Percentiles rank a stretch among this genome's conserved stretches.
Evolutionary conservation across 805 yeast species (phyloP).

Genomic region (Ascoidea rubescens): DNA sequence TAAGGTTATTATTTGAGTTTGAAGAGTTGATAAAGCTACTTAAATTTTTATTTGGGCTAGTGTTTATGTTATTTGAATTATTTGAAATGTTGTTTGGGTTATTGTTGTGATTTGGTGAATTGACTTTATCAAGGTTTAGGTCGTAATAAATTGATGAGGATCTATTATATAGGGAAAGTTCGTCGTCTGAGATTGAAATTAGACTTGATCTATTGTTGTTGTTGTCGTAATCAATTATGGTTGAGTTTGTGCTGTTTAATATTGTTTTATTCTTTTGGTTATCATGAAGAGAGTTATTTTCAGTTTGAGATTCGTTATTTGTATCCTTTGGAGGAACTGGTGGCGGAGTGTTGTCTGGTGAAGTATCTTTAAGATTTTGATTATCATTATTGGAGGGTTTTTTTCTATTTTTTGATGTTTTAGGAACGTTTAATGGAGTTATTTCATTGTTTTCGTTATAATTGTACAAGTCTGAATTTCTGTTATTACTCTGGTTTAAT

Average conservation of each 20-base stretch:
- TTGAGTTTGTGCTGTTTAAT: not conserved
- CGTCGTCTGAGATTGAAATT: constrained; percentile 6
- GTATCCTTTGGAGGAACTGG: too few species aligned
- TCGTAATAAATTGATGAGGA: constrained; percentile 4
- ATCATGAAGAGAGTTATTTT: too few species aligned
- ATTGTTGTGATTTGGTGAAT: not conserved
- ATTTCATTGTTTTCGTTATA: not conserved
- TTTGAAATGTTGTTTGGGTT: not conserved
- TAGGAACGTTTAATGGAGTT: not conserved
- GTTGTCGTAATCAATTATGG: not conserved
- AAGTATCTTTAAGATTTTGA: too few species aligned
- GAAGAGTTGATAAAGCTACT: not conserved
- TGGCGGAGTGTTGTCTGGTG: too few species aligned
- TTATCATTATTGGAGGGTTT: not conserved
- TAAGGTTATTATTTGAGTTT: not conserved
- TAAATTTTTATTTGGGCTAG: too few species aligned
- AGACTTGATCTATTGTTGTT: not conserved
- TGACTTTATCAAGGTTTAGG: not conserved
- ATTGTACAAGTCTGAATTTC: not conserved
- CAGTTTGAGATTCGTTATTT: not conserved
- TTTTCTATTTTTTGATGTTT: not conserved
- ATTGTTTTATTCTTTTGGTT: not conserved
- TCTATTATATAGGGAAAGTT: constrained; percentile 5
- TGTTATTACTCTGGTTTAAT: too few species aligned
- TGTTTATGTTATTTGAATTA: not conserved